Base-by-base conservation (phyloP, 1,139 yeast species). In the Dujonia santamariae region DNA sequence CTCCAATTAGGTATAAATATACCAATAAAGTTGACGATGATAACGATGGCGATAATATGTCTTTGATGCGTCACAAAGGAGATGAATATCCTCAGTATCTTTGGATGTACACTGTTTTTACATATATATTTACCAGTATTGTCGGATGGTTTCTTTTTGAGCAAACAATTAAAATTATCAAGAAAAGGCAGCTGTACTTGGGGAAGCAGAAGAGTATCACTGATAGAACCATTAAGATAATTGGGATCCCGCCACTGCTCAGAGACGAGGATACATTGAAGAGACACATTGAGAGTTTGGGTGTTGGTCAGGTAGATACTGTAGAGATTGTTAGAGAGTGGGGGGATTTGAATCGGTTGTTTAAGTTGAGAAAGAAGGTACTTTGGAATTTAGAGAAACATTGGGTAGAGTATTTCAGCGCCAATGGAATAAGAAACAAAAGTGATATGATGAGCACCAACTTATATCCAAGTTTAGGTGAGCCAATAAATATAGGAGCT, bases 261-360 rank as follows among this genome's bases (percentile, higher is more conserved):
- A 65, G 97, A 37, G 80, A 79, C 35, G 92, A 81, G 44, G 70
- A 72, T 17, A 78, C 75, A 11, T 62, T 92, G 45, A 80, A 75
- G 39, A 72, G 78, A 29, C 92, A 86, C 50, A 81, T 92, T 23
- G 94, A 86, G 45, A 71, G 74, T 13, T 63, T 90, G 30, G 82
- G 84, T 18, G 82, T 90, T 30, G 97, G 96, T 2, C 79, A 75
- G 40, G 95, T 90, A 1, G 75, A 83, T 20, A 70, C 82, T 0
- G 72, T 90, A 8, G 80, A 84, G 3, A 75, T 92, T 6, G 94
- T 96, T 42, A 68, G 87, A 39, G 90, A 90, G 53, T 92, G 97
- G 97, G 75, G 74, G 11, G 72, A 70, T 19, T 63, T 92, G 37
- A 87, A 87, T 45, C 53, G 59, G 26, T 61, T 92, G 20, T 84